Conservation (phyloP, 2,329 filamentous ascomycete species). For the Diplodia seriata region DNA sequence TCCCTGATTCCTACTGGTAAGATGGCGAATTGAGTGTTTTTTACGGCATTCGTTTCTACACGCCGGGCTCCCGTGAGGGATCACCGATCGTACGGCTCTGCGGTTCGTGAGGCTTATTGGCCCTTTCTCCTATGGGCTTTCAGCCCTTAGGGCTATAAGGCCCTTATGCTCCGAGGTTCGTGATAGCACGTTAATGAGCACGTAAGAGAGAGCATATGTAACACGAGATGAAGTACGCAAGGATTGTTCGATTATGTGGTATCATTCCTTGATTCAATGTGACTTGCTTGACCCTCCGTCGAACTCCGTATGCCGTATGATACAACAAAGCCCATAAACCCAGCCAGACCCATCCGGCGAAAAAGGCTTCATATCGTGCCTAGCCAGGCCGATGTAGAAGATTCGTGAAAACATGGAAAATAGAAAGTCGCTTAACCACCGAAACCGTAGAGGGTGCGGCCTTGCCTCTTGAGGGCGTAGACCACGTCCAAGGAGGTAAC, state of each 20-base stretch:
- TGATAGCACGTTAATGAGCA: too few species aligned
- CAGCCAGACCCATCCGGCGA: constrained; percentile 29
- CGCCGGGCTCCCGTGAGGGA: too few species aligned
- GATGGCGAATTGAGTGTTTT: too few species aligned
- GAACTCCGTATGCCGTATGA: constrained; percentile 33
- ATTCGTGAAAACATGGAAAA: constrained; percentile 32
- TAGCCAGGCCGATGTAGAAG: constrained; percentile 32
- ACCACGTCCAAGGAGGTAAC: constrained; percentile 72
- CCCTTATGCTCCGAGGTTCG: too few species aligned
- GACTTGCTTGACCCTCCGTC: constrained; percentile 32
- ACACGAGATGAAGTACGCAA: background rate
- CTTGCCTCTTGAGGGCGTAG: constrained; percentile 69
- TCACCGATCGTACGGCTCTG: too few species aligned
- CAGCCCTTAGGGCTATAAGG: too few species aligned
- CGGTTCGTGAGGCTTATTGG: too few species aligned
- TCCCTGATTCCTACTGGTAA: too few species aligned
- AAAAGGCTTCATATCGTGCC: constrained; percentile 30
- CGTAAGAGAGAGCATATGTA: too few species aligned
- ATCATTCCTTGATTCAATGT: constrained; percentile 32
- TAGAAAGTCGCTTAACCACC: constrained; percentile 70
- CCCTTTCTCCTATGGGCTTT: too few species aligned
- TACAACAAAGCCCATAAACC: constrained; percentile 33
- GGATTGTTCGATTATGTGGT: constrained; percentile 30
- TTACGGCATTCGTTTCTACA: too few species aligned
- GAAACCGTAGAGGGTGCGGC: constrained; percentile 82